Evolutionary conservation across 2,329 filamentous ascomycete species (phyloP), one percentile per base, ranked within the genome.

Genomic region (Scedosporium boydii): DNA sequence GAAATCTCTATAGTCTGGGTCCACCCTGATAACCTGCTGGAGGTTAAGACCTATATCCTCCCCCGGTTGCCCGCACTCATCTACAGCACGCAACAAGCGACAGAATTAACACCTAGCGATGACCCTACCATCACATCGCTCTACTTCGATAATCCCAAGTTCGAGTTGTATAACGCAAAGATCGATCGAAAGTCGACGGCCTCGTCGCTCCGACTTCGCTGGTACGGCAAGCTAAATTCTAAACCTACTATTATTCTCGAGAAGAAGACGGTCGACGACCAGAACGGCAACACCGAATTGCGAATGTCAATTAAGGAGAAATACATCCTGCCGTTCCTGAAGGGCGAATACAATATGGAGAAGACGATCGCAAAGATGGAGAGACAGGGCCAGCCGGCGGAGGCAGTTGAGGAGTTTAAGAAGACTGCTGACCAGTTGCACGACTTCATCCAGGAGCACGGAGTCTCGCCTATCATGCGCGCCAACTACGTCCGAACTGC

Each of bases 31-130:
- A 98, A 99, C 75, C 80, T 98, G 29, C 86, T 98, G 68, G 95
- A 99, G 77, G 91, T 98, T 73, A 97, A 98, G 82, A 98, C 95
- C 4, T 87, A 91, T 70, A 96, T 99, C 65, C 84, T 98, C 38
- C 90, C 95, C 65, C 90, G 90, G 63, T 82, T 99, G 23, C 95
- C 95, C 1, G 87, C 96, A 34, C 86, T 99, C 16, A 88, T 99
- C 23, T 99, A 97, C 76, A 97, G 95, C 72, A 88, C 95, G 56
- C 88, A 93, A 68, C 84, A 89, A 1, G 87, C 91, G 38, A 96
- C 93, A 75, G 84, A 95, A 68, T 83, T 90, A 53, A 91, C 96
- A 69, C 86, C 86, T 56, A 86, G 83, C 64, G 85, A 92, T 67
- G 93, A 98, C 70, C 95, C 95, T 5, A 90, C 90, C 59, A 90